Base-by-base conservation (phyloP, 2,329 filamentous ascomycete species). In the Aspergillus brasiliensis region DNA sequence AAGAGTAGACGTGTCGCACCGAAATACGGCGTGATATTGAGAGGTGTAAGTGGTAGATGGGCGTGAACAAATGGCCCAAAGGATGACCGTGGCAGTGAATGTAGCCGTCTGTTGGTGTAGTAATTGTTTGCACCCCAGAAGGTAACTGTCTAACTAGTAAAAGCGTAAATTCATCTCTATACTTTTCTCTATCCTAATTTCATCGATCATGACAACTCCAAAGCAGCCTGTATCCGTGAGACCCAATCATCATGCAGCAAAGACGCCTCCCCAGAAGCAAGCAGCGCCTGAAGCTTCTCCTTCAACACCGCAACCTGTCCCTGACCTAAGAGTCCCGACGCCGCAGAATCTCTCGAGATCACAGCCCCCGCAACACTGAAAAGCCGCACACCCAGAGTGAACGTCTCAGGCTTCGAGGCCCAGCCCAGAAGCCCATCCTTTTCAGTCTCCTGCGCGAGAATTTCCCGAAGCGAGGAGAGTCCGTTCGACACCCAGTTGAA, bases 371-470 rank as follows among this genome's bases (percentile, higher is more conserved):
- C 75, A 44, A 78, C 68, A 37, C 65, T 69, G 46, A 80, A 72
- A 13, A 80, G 64, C 13, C 77, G 73, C n/a, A 76, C 60, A 1
- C 75, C 76, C 25, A 80, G 63, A 2, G 72, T 72, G 57, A 92
- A 94, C 1, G 88, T 84, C 28, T 87, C 84, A 0, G 87, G 82
- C 58, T 88, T 87, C 1, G 88, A 88, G 1, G 85, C 84, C 87
- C 89, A 92, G 6, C 91, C 91, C 34, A 96, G 76, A 8, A 89
- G 82, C 0, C 89, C 88, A 69, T 92, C 90, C 1, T 72, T 70
- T 19, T 81, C 74, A 0, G 62, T 62, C 2, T 69, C 65, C 17
- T 75, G 65, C 0, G 75, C 69, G 1, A 66, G 48, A 0, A 68
- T 72, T 67, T 25, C 69, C 59, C 7, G 42, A 11, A 78, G 57